phyloP scores from a whole-genome alignment of 331 rosid species.

The Spiraea crenata region DNA sequence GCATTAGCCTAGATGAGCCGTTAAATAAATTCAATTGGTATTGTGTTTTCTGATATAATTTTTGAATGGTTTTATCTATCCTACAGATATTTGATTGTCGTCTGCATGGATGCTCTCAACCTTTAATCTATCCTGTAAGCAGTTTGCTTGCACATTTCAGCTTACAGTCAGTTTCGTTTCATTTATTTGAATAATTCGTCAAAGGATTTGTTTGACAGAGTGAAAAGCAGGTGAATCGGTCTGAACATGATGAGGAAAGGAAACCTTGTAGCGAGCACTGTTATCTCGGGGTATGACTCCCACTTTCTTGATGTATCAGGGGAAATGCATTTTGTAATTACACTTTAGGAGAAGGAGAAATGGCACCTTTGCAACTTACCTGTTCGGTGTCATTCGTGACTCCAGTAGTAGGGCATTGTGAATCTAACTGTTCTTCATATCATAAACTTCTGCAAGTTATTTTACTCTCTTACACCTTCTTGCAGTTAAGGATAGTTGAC shows the following conservation, averaged over 20 bases:
- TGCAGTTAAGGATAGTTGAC: constrained; percentile 49
- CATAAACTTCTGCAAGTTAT: constrained; percentile 1
- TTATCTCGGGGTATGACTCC: constrained; percentile 67
- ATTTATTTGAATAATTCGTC: constrained; percentile 30
- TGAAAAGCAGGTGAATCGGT: constrained; percentile 73
- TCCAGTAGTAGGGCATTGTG: not conserved
- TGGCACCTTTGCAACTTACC: not conserved
- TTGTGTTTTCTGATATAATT: constrained; percentile 18
- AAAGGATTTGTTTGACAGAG: constrained; percentile 53
- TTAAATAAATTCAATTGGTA: constrained; percentile 18
- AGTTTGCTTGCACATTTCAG: constrained; percentile 19
- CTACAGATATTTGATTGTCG: constrained; percentile 91
- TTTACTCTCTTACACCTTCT: constrained; percentile 10
- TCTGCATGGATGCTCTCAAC: constrained; percentile 89
- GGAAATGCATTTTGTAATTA: not conserved
- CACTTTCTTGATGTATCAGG: constrained; percentile 21
- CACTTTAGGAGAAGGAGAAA: not conserved
- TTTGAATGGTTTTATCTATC: constrained; percentile 32
- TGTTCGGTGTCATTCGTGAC: not conserved
- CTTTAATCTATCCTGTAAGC: constrained; percentile 80
- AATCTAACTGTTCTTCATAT: not conserved
- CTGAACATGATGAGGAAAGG: constrained; percentile 63
- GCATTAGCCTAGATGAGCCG: constrained; percentile 23
- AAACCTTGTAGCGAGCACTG: constrained; percentile 87
- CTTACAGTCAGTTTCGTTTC: constrained; percentile 13